Base-by-base conservation (phyloP, 257 asterid genomes). In the Lithospermum erythrorhizon region DNA sequence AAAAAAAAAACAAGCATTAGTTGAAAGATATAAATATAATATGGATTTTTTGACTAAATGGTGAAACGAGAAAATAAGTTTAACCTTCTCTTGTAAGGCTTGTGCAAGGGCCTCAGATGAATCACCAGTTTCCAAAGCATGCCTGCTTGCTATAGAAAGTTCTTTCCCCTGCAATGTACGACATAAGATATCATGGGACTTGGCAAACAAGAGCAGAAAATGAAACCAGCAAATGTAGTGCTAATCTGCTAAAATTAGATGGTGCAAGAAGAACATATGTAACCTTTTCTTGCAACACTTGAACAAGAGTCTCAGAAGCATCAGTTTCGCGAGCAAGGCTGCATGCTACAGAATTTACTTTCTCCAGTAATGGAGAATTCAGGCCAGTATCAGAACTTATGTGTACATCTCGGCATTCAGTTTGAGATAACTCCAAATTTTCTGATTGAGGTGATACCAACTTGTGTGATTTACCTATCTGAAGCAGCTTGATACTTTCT, bases 281-380 rank as follows among this genome's bases (percentile, higher is more conserved):
- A 66, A 93, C 97, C 98, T 93, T 93, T 82, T 93, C 97, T 18
- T 89, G 90, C 85, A 89, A 74, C 18, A 95, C 98, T 83, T 74
- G 76, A 67, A 94, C 78, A 74, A 93, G 82, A 66, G 79, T 85
- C 58, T 80, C 83, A 20, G 90, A 86, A 59, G 76, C 61, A 66
- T 82, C 72, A 68, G 68, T 69, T 72, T 70, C 81, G 53, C 65
- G 58, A 57, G 67, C 70, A 71, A 61, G 57, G 35, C 74, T 63
- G 27, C 77, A 65, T 58, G 71, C 73, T 65, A 65, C 49, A 59
- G 73, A 65, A 51, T 78, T 78, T 58, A 71, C 80, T 57, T 68
- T 61, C 64, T 58, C 68, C 95, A 84, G 78, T 63, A 78, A 62
- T 68, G 66, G 60, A 72, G 30, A 68, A 65, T 68, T 72, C 35